These are phyloP conservation scores for Zygoascus hellenicus DNA, from an alignment of 1,139 yeast genomes.

Conservation along the genomic window DNA sequence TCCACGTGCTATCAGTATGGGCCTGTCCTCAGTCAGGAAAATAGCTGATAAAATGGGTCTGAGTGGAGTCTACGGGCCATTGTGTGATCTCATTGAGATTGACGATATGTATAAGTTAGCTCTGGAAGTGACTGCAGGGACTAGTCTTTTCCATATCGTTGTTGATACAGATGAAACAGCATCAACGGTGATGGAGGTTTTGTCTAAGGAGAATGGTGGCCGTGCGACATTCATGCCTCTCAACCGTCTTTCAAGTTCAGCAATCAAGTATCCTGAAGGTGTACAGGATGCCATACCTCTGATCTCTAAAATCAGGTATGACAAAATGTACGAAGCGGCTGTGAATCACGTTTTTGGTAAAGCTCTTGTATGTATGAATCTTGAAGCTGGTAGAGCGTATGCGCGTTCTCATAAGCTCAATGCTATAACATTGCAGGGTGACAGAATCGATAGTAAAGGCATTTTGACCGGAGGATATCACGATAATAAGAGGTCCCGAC, in stretches of 20 bases:
- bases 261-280: constrained; percentile 49
- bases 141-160: constrained; percentile 76
- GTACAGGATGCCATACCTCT: constrained; percentile 57
- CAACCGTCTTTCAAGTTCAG: constrained; percentile 52
- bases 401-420: constrained; percentile 58
- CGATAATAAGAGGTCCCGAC: constrained; percentile 59
- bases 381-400: constrained; percentile 63
- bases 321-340: constrained; percentile 48
- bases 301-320: constrained; percentile 62
- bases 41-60: constrained; percentile 50
- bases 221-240: constrained; percentile 89
- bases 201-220: constrained; percentile 66
- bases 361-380: constrained; percentile 68
- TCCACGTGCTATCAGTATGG: constrained; percentile 55
- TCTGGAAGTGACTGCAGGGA: constrained; percentile 85
- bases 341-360: constrained; percentile 75
- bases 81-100: constrained; percentile 76
- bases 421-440: constrained; percentile 90
- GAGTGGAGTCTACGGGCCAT: constrained; percentile 68
- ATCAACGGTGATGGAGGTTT: constrained; percentile 65
- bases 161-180: constrained; percentile 90
- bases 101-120: constrained; percentile 81
- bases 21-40: constrained; percentile 59
- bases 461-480: constrained; percentile 85
- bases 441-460: constrained; percentile 77